Evolutionary conservation across 1,284 basidiomycete species (phyloP), one percentile per base, ranked within the genome.

Genomic region (Singerocomus inundabilis): DNA sequence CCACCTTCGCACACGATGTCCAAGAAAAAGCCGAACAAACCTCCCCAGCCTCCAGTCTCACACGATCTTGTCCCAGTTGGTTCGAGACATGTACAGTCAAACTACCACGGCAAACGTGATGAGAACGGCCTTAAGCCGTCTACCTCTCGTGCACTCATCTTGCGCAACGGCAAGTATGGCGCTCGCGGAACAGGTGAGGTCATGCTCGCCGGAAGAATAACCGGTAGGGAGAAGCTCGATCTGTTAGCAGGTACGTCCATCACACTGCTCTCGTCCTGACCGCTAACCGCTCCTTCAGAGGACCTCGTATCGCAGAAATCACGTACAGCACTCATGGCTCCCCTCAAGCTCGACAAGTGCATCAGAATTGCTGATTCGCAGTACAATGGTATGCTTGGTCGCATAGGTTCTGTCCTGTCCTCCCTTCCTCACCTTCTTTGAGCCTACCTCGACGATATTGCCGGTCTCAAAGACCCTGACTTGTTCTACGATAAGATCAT

Each of bases 191-290:
- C 81, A 4, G 87, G 85, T 25, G 85, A 88, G 65, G 26, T 88
- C 34, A 63, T 82, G 40, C 65, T 78, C 16, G 70, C 74, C 47
- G 74, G 70, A 30, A 84, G 76, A 61, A 77, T 88, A 57, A 81
- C 76, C 49, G 87, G 87, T 1, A 76, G 85, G 59, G 88, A 91
- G 68, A 90, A 90, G 60, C 72, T 90, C 26, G 85, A 88, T 61
- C 74, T 90, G 26, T 70, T 90, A 32, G 85, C 85, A 56, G 86
- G 87, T 87, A 60, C 47, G 71, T 68, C 6, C 32, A 24, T 16
- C 16, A 49, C 44, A 11, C 50, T 9, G 0, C 26, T 34, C 26
- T 35, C 32, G 2, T 35, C 26, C 16, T n/a, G 31, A 47, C 29
- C 32, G 43, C 49, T 46, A 31, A 52, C 42, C 45, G 40, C 44